Evolutionary conservation across 1,284 basidiomycete species (phyloP).

Genomic region (Cystobasidium sp.): DNA sequence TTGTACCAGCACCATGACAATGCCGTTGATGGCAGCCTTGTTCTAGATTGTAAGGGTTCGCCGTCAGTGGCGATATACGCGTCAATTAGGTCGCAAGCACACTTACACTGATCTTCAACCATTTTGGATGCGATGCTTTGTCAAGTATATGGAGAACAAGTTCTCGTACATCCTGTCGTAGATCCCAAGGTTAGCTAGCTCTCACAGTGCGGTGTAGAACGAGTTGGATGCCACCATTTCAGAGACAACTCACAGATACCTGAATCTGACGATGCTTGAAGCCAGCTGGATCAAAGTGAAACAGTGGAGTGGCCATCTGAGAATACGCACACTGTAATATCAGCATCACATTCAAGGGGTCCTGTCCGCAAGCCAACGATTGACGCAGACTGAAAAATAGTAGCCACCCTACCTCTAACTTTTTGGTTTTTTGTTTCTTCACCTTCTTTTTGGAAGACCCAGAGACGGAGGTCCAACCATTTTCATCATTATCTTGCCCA

Average conservation of each 20-base stretch:
- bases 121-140: conserved; percentile 38
- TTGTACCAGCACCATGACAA: conserved; percentile 32
- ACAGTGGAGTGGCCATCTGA: conserved; percentile 47
- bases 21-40: conserved; percentile 36
- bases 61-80: background rate
- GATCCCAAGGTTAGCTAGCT: background rate
- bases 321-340: no score
- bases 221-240: background rate
- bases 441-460: conserved; percentile 30
- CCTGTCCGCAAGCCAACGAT: background rate
- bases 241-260: conserved; percentile 46
- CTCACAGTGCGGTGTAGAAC: background rate
- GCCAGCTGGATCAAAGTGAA: conserved; percentile 53
- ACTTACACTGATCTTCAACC: conserved; percentile 39
- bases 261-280: conserved; percentile 52
- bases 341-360: no score
- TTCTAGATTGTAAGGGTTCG: conserved; percentile 6
- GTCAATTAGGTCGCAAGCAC: background rate
- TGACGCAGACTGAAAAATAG: background rate
- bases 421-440: conserved; percentile 39
- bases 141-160: conserved; percentile 35
- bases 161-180: conserved; percentile 49
- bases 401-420: conserved; percentile 32
- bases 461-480: conserved; percentile 31
- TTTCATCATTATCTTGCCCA: background rate